Base-by-base conservation (phyloP, 768 basidiomycete genomes). In the Naganishia randhawae region DNA sequence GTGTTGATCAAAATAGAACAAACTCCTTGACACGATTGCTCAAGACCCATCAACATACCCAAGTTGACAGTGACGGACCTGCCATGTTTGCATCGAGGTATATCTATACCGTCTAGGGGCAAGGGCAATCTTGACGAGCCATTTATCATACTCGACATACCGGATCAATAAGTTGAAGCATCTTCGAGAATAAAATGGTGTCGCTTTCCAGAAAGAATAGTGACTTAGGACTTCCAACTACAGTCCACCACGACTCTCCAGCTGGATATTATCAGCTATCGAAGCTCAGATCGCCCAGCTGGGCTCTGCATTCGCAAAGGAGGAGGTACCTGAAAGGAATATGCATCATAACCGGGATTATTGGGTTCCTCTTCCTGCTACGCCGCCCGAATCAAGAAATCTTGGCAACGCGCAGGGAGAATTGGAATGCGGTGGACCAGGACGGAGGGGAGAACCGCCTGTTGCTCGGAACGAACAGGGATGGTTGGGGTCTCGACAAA, bases 191-290 rank as follows among this genome's bases (percentile, higher is more conserved):
- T 33, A 35, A 17, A 37, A 5, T 37, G 17, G 37, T 55, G 54
- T 19, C 54, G 9, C 54, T 55, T 55, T 32, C 33, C 11, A 55
- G 54, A 14, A 55, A 55, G 35, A n/a, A 35, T 11, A 55, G 54
- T 35, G 54, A 55, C n/a, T 33, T 55, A 6, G 27, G 19, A 4
- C 57, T 61, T 41, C 57, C 57, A 10, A 61, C 57, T 3, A 61
- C n/a, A 2, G 17, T n/a, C 7, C 3, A 4, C 3, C 32, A n/a
- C 22, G 29, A 27, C 25, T 3, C 25, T 11, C 22, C 22, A 39
- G 22, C 32, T 41, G 37, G 27, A 10, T 19, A 22, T 42, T 61
- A 6, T 16, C 33, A 32, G 7, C 31, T 5, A 35, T 19, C 57
- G 13, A 42, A 61, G 25, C 9, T 22, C 16, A 22, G 57, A 13